Evolutionary conservation across 2,329 filamentous ascomycete species (phyloP).

Genomic region (Fusarium foetens): DNA sequence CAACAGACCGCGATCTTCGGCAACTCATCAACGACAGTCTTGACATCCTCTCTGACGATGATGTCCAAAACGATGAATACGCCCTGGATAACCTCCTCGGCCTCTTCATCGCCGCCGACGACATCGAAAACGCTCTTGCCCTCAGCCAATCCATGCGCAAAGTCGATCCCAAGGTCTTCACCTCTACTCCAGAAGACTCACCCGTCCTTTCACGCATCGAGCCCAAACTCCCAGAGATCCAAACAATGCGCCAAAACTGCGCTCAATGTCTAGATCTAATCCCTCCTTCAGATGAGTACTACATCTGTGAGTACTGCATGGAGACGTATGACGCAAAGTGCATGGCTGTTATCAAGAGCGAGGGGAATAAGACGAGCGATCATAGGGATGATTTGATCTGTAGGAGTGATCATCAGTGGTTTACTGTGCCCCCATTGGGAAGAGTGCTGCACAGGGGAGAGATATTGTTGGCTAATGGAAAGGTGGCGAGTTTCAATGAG

Average conservation of each 20-base stretch:
- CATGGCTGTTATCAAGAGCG: slow-evolving; percentile 46
- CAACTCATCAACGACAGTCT: slow-evolving; percentile 52
- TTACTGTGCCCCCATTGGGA: slow-evolving; percentile 51
- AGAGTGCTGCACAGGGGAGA: slow-evolving; percentile 51
- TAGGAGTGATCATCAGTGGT: slow-evolving; percentile 53
- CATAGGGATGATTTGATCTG: slow-evolving; percentile 47
- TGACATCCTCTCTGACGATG: slow-evolving; percentile 53
- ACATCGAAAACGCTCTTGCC: slow-evolving; percentile 50
- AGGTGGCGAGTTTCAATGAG: slow-evolving; percentile 48
- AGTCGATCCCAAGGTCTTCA: slow-evolving; percentile 46
- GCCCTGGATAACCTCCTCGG: slow-evolving; percentile 55
- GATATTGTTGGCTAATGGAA: slow-evolving; percentile 49
- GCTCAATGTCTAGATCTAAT: slow-evolving; percentile 53
- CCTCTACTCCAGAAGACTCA: slow-evolving; percentile 45
- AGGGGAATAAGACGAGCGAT: slow-evolving; percentile 47
- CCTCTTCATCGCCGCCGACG: slow-evolving; percentile 52
- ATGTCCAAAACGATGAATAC: slow-evolving; percentile 55
- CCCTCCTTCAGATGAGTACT: slow-evolving; percentile 45
- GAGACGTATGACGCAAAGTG: slow-evolving; percentile 53
- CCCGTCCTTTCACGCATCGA: slow-evolving; percentile 45
- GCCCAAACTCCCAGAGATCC: slow-evolving; percentile 52
- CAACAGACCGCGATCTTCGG: slow-evolving; percentile 46
- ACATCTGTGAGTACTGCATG: slow-evolving; percentile 53
- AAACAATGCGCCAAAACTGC: slow-evolving; percentile 49
- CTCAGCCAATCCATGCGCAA: slow-evolving; percentile 54